Conservation (phyloP, 768 basidiomycete genomes). For the Hysterangium stoloniferum region DNA sequence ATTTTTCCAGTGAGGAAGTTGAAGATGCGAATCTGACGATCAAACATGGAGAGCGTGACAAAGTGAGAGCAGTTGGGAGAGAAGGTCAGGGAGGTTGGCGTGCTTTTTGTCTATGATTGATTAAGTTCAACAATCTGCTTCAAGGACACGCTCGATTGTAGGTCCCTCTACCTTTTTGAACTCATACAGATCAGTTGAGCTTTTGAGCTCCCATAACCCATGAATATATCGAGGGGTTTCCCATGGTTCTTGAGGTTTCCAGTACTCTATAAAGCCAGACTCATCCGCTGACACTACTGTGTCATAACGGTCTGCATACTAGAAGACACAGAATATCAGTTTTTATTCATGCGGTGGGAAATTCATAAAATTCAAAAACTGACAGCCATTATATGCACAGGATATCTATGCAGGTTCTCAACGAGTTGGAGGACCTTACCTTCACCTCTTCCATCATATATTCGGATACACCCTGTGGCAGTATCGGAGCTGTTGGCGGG, state of each 20-base stretch:
- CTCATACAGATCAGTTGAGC: constrained; percentile 88
- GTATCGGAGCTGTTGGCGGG: constrained; percentile 62
- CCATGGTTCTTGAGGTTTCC: constrained; percentile 88
- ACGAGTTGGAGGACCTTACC: constrained; percentile 71
- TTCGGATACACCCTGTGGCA: constrained; percentile 60
- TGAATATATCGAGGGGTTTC: constrained; percentile 68
- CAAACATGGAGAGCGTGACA: constrained; percentile 87
- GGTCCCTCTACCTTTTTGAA: constrained; percentile 78
- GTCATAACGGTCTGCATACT: constrained; percentile 91
- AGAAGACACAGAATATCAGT: constrained; percentile 12
- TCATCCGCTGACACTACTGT: constrained; percentile 93
- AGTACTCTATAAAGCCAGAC: constrained; percentile 92
- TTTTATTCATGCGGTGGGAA: background rate
- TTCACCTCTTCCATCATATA: constrained; percentile 90
- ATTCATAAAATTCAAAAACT: constrained; percentile 22
- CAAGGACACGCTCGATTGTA: background rate
- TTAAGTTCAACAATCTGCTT: constrained; percentile 1
- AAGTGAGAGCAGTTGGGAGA: constrained; percentile 88
- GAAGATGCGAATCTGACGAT: constrained; percentile 91
- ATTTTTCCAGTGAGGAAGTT: constrained; percentile 85
- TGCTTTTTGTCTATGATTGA: constrained; percentile 72
- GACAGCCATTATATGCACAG: constrained; percentile 88
- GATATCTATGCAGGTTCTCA: constrained; percentile 72
- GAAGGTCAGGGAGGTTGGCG: constrained; percentile 84
- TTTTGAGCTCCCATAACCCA: constrained; percentile 86